Conservation (phyloP, 495 filamentous ascomycete genomes). For the Lasiosphaeria ovina region DNA sequence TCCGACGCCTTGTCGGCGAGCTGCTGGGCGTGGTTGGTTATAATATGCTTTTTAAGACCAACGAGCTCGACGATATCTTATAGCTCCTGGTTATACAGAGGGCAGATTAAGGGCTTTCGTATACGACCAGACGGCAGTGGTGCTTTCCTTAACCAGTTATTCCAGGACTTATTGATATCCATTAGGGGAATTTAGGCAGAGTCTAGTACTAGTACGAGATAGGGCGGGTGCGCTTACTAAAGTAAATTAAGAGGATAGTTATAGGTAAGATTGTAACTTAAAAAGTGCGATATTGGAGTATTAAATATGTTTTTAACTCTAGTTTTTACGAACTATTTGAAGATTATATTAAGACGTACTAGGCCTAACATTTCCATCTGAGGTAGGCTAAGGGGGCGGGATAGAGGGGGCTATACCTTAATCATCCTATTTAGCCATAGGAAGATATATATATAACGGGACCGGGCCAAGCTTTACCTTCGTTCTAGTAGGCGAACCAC, state of each 20-base stretch:
- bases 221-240: not conserved
- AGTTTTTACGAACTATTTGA: not conserved
- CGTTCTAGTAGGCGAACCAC: not conserved
- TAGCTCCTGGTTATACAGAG: not conserved
- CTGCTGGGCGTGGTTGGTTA: not conserved
- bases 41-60: conserved; percentile 6
- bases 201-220: not conserved
- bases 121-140: not conserved
- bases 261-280: not conserved
- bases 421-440: not conserved
- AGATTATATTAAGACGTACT: not conserved
- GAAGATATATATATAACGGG: not conserved
- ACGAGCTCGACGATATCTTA: conserved; percentile 5
- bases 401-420: not conserved
- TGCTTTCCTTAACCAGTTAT: not conserved
- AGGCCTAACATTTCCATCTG: not conserved
- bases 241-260: not conserved
- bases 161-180: conserved; percentile 9
- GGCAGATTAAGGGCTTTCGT: conserved; percentile 4
- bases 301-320: not conserved
- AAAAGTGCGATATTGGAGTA: not conserved
- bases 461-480: not conserved
- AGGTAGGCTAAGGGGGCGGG: not conserved
- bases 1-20: conserved; percentile 12
- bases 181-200: not conserved